Conservation (phyloP, 73 alveolate species). For the Paraurostyla sp. region DNA sequence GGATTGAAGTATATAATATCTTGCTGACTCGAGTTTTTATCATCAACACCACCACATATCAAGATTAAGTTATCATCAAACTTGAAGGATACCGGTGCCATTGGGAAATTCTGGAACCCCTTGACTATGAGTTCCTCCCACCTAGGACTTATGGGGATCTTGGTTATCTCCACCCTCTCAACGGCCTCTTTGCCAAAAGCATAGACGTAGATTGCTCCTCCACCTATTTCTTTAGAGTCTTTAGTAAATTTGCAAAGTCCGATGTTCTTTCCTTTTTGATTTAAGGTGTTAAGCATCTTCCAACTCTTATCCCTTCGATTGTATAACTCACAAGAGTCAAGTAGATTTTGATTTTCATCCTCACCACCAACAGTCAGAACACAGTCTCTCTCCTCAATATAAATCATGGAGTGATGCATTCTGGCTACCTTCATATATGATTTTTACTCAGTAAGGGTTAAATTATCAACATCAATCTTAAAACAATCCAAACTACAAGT, state of each 20-base stretch:
- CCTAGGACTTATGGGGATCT: not conserved
- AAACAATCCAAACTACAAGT: constrained; percentile 2
- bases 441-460: not conserved
- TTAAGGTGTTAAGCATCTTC: constrained; percentile 37
- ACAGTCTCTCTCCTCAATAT: constrained; percentile 15
- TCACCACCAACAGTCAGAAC: constrained; percentile 55
- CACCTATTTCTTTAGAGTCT: not conserved
- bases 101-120: not conserved
- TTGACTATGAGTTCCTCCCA: constrained; percentile 53
- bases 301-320: not conserved
- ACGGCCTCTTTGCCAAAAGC: constrained; percentile 18
- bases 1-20: constrained; percentile 36
- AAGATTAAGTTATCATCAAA: constrained; percentile 50
- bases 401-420: constrained; percentile 57
- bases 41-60: constrained; percentile 60
- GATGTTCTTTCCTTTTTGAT: constrained; percentile 24
- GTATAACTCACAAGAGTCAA: constrained; percentile 43
- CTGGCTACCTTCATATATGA: constrained; percentile 38
- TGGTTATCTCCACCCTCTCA: constrained; percentile 35
- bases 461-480: constrained; percentile 1
- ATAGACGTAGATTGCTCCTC: not conserved
- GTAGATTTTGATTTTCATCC: constrained; percentile 18
- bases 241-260: constrained; percentile 29
- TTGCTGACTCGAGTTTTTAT: not conserved
- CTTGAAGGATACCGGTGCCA: not conserved